phyloP scores from a whole-genome alignment of 2,329 filamentous ascomycete species.

The Monilinia fructigena region DNA sequence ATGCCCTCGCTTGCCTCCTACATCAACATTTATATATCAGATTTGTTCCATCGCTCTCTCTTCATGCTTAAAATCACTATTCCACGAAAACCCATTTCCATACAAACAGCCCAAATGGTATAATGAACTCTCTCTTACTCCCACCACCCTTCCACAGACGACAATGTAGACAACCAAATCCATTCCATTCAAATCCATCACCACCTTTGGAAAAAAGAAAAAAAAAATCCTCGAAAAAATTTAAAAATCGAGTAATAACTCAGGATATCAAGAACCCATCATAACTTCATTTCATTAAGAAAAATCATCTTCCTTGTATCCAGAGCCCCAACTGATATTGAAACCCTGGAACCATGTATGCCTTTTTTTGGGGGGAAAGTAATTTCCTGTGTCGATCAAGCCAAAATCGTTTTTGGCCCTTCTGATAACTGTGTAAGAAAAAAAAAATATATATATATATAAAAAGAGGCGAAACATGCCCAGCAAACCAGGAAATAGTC shows the following conservation, averaged over 20 bases:
- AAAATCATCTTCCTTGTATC: constrained; percentile 18
- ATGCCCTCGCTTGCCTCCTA: background rate
- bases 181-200: constrained; percentile 7
- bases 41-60: background rate
- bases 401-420: background rate
- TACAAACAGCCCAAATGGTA: constrained; percentile 19
- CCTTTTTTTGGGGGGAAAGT: constrained; percentile 17
- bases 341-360: constrained; percentile 18
- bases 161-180: constrained; percentile 6
- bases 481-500: constrained; percentile 1
- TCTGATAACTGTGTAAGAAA: background rate
- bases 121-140: constrained; percentile 4
- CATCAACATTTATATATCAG: constrained; percentile 10
- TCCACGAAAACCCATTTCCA: background rate
- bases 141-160: constrained; percentile 1
- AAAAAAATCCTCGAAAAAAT: background rate
- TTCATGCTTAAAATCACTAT: background rate
- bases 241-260: constrained; percentile 15
- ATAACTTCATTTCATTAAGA: constrained; percentile 22
- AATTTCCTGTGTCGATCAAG: background rate
- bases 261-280: constrained; percentile 23
- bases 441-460: too few relatives aligned
- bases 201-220: background rate
- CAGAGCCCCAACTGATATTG: constrained; percentile 21
- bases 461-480: background rate